Conservation (phyloP, 306 rosid species). For the Ceratonia siliqua region DNA sequence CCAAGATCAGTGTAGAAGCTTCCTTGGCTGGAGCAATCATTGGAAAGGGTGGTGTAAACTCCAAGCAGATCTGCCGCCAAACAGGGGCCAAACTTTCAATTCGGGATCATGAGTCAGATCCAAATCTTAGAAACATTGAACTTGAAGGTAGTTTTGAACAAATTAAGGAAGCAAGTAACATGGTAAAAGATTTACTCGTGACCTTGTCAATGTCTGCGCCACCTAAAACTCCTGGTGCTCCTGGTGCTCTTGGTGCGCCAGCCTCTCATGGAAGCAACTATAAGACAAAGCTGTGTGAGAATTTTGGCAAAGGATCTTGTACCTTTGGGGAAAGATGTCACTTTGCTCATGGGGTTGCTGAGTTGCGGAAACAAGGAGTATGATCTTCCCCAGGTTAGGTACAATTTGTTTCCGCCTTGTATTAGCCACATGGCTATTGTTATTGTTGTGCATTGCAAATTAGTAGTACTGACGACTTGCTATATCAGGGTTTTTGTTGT, state of each 20-base stretch:
- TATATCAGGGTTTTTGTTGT: conserved; percentile 40
- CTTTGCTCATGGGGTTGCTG: conserved; percentile 88
- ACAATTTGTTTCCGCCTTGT: conserved; percentile 29
- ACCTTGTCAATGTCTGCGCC: conserved; percentile 66
- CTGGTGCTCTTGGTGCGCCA: conserved; percentile 55
- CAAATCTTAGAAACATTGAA: conserved; percentile 82
- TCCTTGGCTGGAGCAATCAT: conserved; percentile 95
- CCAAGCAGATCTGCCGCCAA: conserved; percentile 95
- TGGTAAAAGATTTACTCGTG: conserved; percentile 75
- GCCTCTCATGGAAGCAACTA: conserved; percentile 61
- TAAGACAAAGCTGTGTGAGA: conserved; percentile 92
- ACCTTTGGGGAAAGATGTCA: conserved; percentile 97
- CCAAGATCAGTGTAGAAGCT: conserved; percentile 94
- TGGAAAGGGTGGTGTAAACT: conserved; percentile 95
- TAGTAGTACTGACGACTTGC: conserved; percentile 45
- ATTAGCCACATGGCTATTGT: conserved; percentile 38
- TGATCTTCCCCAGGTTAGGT: conserved; percentile 35
- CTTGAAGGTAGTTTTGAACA: conserved; percentile 94
- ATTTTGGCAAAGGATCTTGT: conserved; percentile 85
- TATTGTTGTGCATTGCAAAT: conserved; percentile 47
- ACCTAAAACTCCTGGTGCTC: conserved; percentile 48
- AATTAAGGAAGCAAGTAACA: conserved; percentile 81
- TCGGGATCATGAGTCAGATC: conserved; percentile 85
- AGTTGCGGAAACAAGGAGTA: conserved; percentile 66
- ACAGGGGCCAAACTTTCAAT: conserved; percentile 94